These are phyloP conservation scores for Lentinus brumalis DNA, from an alignment of 768 basidiomycete genomes.

Conservation along the genomic window DNA sequence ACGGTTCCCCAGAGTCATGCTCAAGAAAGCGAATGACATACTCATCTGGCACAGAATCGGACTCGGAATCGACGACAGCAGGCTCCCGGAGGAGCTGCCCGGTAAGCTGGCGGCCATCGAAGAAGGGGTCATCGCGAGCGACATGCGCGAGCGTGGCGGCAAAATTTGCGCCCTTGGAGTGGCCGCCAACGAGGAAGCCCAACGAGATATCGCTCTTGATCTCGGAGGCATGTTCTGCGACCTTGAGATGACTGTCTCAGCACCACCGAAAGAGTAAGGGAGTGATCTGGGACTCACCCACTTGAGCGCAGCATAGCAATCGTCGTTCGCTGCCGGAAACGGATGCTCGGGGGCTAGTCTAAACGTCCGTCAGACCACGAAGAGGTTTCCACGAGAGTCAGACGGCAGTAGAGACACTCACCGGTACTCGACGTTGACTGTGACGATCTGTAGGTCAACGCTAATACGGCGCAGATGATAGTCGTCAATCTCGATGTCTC, in stretches of 20 bases:
- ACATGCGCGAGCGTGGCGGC: slow-evolving; percentile 26
- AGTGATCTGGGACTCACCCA: slow-evolving; percentile 14
- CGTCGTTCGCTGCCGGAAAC: slow-evolving; percentile 24
- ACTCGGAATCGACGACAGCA: slow-evolving; percentile 13
- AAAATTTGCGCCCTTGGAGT: slow-evolving; percentile 28
- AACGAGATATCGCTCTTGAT: slow-evolving; percentile 22
- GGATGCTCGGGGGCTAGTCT: slow-evolving; percentile 31
- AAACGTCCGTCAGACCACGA: neutral
- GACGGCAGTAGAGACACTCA: neutral
- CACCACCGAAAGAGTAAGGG: too few species aligned
- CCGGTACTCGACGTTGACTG: slow-evolving; percentile 25
- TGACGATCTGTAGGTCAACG: slow-evolving; percentile 22
- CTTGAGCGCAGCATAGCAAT: slow-evolving; percentile 28
- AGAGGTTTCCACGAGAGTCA: neutral
- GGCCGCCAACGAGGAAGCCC: slow-evolving; percentile 31
- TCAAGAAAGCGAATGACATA: slow-evolving; percentile 24
- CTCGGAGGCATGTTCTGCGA: slow-evolving; percentile 3
- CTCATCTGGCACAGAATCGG: slow-evolving; percentile 23
- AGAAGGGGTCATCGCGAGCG: slow-evolving; percentile 30
- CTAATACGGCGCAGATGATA: slow-evolving; percentile 18
- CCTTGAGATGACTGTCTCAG: neutral
- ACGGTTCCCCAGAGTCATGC: slow-evolving; percentile 21
- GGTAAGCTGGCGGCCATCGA: slow-evolving; percentile 23
- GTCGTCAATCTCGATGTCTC: slow-evolving; percentile 22
- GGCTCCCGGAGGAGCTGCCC: slow-evolving; percentile 30